Base-by-base conservation (phyloP, 23 red algal species). In the Rhodosorus marinus region DNA sequence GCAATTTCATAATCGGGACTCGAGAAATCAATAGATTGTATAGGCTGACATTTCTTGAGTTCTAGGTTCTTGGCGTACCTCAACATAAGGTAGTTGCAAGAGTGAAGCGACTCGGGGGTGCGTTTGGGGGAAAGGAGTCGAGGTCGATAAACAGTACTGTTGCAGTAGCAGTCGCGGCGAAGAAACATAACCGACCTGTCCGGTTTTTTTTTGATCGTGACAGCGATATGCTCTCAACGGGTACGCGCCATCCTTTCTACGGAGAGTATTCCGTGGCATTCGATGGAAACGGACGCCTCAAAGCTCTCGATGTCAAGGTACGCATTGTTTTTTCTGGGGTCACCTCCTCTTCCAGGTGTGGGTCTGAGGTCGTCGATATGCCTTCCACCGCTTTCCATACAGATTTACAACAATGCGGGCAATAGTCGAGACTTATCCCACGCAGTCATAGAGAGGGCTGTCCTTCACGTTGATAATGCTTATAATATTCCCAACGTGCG, bases 111-210 rank as follows among this genome's bases (percentile, higher is more conserved):
- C 53, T 90, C 20, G 82, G 82, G 24, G 82, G 82, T 0, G 82
- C 64, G 0, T 90, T 90, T 77, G 82, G 82, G 9, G 82, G 82
- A 0, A 90, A 90, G 51, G 82, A 90, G 58, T 78, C 82, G 8
- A 63, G 82, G 3, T 57, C 45, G 24, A 41, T 76, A 2, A 69
- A 62, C 26, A 34, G 77, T 40, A 67, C 60, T 1, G 57, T 60
- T 29, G 82, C 82, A 4, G 62, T 67, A 25, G 82, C 82, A 2
- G 82, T 90, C 30, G 82, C 69, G 19, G 69, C 70, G 2, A 53
- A 67, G 24, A 24, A 35, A 1, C 41, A 53, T 23, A 21, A 50
- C 28, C 55, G 66, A 24, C 69, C 82, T 6, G 62, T 77, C 32
- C 69, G 64, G 42, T 42, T 90, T 9, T 26, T 71, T 25, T 55